Evolutionary conservation across 169 alveolate species (phyloP), one percentile per base, ranked within the genome.

Genomic region (Babesia bigemina): DNA sequence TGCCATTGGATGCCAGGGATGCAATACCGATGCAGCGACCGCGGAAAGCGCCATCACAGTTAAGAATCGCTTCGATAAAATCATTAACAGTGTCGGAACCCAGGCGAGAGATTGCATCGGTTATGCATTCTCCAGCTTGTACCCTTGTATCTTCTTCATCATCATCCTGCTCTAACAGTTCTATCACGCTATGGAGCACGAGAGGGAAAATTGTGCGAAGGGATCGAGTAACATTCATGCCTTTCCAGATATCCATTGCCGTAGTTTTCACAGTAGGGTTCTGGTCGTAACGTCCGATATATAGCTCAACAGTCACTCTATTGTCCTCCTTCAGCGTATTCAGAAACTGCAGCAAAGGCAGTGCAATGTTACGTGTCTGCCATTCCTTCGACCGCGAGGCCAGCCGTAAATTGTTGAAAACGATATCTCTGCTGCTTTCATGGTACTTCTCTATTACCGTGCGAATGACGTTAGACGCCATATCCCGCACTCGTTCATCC

Each of bases 171-270:
- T 63, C 71, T 36, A 75, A 24, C 84, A 75, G 67, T 26, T 75
- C 75, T 44, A 63, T 65, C 56, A 75, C 71, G 17, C 60, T 16
- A 19, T 42, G 56, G 11, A 75, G 65, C 50, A 75, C 65, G 21
- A 63, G 60, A 14, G 74, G 77, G 75, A 75, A 75, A 26, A 75
- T 62, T 59, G 50, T 65, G 21, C 70, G 58, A 26, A 75, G 84
- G 21, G 62, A 44, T 2, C 70, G 75, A 19, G 75, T 63, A 17
- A 63, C 66, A 24, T 63, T 56, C 36, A 75, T 59, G 22, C 84
- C 84, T 57, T 75, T 75, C 84, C 84, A 75, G 44, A 75, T 45
- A n/a, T 70, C 28, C 71, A 75, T 49, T 14, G 84, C 52, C 9
- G 84, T 75, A 6, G 63, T 52, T 69, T 62, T 55, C 8, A 75